A percentile compares a stretch with the other conserved stretches of the same genome.
These are phyloP conservation scores for Penicillium paxilli DNA, from an alignment of 495 filamentous ascomycete genomes.

Conservation along the genomic window DNA sequence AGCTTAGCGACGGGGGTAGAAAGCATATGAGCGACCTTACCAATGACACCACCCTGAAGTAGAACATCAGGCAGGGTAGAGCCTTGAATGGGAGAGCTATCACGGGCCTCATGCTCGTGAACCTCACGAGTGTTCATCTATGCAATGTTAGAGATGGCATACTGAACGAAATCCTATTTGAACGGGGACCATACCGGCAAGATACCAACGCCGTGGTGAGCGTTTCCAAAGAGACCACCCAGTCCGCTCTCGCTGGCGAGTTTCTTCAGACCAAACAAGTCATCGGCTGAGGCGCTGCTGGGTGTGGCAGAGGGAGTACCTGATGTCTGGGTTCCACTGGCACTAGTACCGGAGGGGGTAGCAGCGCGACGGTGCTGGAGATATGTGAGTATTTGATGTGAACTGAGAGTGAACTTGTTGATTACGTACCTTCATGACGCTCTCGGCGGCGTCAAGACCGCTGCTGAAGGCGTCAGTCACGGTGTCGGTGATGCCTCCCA, in stretches of 20 bases:
- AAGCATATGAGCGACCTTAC: slow-evolving; percentile 15
- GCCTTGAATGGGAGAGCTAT: slow-evolving; percentile 20
- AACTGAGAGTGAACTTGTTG: too few relatives aligned
- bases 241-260: slow-evolving; percentile 19
- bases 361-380: not conserved
- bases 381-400: too few relatives aligned
- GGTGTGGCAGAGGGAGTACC: not conserved
- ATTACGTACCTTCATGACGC: not conserved
- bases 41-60: slow-evolving; percentile 16
- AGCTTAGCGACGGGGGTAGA: slow-evolving; percentile 1
- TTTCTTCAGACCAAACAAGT: not conserved
- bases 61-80: slow-evolving; percentile 20
- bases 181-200: slow-evolving; percentile 22
- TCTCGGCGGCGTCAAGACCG: not conserved
- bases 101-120: slow-evolving; percentile 10
- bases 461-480: not conserved
- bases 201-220: slow-evolving; percentile 25
- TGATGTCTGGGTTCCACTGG: not conserved
- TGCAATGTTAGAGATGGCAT: slow-evolving; percentile 2
- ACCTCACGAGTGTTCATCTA: slow-evolving; percentile 23
- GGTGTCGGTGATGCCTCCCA: not conserved
- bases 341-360: not conserved
- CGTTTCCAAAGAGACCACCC: slow-evolving; percentile 14
- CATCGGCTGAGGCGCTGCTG: not conserved
- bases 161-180: too few relatives aligned